Evolutionary conservation across 2,329 filamentous ascomycete species (phyloP).

Genomic region (Apiospora hydei): DNA sequence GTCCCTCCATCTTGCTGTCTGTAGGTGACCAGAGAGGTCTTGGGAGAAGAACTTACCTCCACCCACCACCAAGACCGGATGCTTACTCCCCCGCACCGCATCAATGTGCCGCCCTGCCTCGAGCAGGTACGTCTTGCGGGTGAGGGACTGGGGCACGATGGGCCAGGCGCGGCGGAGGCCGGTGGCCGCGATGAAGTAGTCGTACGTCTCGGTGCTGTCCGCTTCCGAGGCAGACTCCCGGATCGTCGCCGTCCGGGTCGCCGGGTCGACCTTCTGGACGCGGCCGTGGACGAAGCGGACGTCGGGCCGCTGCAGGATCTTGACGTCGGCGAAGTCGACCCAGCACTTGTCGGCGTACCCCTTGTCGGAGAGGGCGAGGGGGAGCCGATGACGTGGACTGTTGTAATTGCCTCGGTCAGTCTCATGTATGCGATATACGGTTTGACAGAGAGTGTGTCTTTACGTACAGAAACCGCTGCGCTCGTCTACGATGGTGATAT

Average conservation of each 20-base stretch:
- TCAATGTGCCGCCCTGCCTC: slow-evolving; percentile 69
- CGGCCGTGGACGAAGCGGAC: slow-evolving; percentile 72
- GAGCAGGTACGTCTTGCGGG: slow-evolving; percentile 66
- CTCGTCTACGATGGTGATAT: slow-evolving; percentile 80
- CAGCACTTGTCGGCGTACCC: slow-evolving; percentile 72
- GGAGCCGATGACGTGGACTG: slow-evolving; percentile 79
- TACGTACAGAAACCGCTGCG: slow-evolving; percentile 82
- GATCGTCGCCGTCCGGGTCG: slow-evolving; percentile 65
- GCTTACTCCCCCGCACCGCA: slow-evolving; percentile 56
- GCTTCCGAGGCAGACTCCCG: slow-evolving; percentile 47
- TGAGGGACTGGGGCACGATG: slow-evolving; percentile 72
- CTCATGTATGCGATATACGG: background rate
- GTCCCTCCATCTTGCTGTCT: no score
- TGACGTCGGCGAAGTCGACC: slow-evolving; percentile 72
- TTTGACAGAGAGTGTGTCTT: background rate
- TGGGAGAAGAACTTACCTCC: no score
- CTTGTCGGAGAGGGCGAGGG: slow-evolving; percentile 71
- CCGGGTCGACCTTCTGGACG: slow-evolving; percentile 65
- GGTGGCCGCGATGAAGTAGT: slow-evolving; percentile 77
- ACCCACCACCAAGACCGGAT: slow-evolving; percentile 75
- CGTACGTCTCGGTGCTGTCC: slow-evolving; percentile 60
- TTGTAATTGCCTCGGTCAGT: slow-evolving; percentile 1
- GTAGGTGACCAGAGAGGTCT: no score
- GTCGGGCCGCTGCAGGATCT: slow-evolving; percentile 67
- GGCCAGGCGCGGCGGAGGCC: slow-evolving; percentile 76